Conservation (phyloP, 2,329 filamentous ascomycete genomes). For the Scleromitrula shiraiana region DNA sequence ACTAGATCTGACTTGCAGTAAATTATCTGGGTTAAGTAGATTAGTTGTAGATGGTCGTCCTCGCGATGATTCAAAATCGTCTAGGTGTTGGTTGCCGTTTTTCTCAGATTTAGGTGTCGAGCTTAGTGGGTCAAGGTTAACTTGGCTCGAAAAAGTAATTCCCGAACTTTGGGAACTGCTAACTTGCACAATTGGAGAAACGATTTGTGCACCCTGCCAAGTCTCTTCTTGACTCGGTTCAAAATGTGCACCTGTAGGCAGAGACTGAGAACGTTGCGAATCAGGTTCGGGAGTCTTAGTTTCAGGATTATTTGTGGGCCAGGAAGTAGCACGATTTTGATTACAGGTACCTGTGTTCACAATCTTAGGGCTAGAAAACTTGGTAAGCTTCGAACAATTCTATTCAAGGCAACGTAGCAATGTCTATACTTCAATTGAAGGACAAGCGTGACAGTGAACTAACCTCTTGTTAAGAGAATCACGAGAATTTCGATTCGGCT, state of each 20-base stretch:
- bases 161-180: not conserved
- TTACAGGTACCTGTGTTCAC: not conserved
- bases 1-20: not conserved
- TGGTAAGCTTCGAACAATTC: not conserved
- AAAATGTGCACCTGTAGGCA: not conserved
- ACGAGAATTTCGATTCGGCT: not conserved
- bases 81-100: not conserved
- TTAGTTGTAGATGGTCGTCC: not conserved
- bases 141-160: not conserved
- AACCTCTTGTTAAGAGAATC: slow-evolving; percentile 1
- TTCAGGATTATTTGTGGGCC: not conserved
- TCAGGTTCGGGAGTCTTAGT: not conserved
- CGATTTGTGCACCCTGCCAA: slow-evolving; percentile 14
- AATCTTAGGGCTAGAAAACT: not conserved
- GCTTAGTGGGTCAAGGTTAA: too few relatives aligned
- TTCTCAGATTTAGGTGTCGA: not conserved
- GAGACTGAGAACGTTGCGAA: slow-evolving; percentile 6
- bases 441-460: not conserved
- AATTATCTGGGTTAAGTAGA: not conserved
- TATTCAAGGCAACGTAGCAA: not conserved
- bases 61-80: not conserved
- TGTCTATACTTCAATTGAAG: not conserved
- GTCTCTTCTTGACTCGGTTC: slow-evolving; percentile 8
- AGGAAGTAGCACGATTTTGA: slow-evolving; percentile 1
- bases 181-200: slow-evolving; percentile 7